Percentiles rank a stretch among this genome's conserved stretches.
These are phyloP conservation scores for Echinosphaeria canescens DNA, from an alignment of 2,329 filamentous ascomycete species.

Conservation along the genomic window DNA sequence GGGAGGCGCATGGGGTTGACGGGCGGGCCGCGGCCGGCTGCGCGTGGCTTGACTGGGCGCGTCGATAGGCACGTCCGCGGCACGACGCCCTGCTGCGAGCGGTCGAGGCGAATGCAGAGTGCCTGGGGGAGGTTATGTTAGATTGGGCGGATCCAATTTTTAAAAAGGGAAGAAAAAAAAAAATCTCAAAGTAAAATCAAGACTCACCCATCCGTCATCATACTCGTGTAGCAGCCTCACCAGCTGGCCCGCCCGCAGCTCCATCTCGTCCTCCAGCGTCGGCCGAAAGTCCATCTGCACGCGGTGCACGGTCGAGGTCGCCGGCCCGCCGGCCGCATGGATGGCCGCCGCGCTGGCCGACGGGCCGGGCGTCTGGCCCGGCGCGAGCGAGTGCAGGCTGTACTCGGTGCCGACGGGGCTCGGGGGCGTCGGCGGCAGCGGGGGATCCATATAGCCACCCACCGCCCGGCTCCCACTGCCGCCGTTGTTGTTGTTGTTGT, in stretches of 20 bases:
- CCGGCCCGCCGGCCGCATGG: conserved; percentile 36
- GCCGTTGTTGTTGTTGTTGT: conserved; percentile 22
- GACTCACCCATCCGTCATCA: conserved; percentile 89
- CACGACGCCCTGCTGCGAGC: conserved; percentile 79
- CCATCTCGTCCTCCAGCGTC: conserved; percentile 81
- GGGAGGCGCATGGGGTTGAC: too few species aligned
- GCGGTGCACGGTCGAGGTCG: conserved; percentile 53
- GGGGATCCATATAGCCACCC: too few species aligned
- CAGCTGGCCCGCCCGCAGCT: conserved; percentile 58
- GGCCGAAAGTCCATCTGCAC: conserved; percentile 90
- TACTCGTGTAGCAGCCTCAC: conserved; percentile 88
- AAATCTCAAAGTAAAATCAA: neutral
- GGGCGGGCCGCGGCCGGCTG: conserved; percentile 18
- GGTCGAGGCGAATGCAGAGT: conserved; percentile 77
- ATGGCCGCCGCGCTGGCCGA: conserved; percentile 34
- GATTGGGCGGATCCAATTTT: conserved; percentile 5
- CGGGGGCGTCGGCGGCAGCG: conserved; percentile 17
- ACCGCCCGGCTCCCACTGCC: conserved; percentile 29
- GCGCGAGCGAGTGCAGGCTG: conserved; percentile 29
- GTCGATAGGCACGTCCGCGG: conserved; percentile 87
- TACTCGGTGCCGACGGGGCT: conserved; percentile 44
- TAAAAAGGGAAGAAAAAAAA: conserved; percentile 1
- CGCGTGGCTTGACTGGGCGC: conserved; percentile 74
- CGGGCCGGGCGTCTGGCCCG: conserved; percentile 19
- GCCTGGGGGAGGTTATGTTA: conserved; percentile 26